Evolutionary conservation across 2,329 filamentous ascomycete species (phyloP), one percentile per base, ranked within the genome.

Genomic region (Endocalyx cinctus): DNA sequence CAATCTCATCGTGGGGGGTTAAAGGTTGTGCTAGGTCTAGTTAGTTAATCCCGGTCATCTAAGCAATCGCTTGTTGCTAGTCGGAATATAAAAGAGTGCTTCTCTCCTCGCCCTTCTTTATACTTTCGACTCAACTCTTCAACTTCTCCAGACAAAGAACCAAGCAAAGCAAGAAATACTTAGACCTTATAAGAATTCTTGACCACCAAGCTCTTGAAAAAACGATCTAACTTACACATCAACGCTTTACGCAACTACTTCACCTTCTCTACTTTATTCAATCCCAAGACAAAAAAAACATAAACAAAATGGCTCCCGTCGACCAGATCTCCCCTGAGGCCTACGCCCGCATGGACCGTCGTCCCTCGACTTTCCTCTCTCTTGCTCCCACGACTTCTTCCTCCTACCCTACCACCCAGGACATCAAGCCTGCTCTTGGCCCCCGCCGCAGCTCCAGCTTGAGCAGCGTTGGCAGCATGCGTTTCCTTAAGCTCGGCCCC

Each of bases 401-500:
- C 37, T 75, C 70, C 16, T 77, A 74, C 59, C 74, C 74, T 28
- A 50, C 56, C 26, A 45, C 56, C 10, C 50, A 58, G 38, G 52
- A 54, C 38, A 47, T 56, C 43, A 57, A 59, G 39, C 48, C 55
- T 20, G 45, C 47, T 14, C 2, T 10, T 6, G 37, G 49, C 27
- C 35, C 57, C 33, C 67, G 73, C 53, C 73, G 76, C 55, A 72
- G 67, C 42, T 75, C 72, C 37, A 74, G 70, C 55, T 55, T 69
- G 43, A 74, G 68, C 64, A 73, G 67, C 54, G 57, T 58, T 42
- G 55, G 63, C 42, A 50, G 51, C 40, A 60, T 63, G 46, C 66
- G 69, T 38, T 73, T 82, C 57, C 69, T 82, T 46, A 80, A 79
- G 66, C 73, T 82, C 37, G 73, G 74, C 16, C 77, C 77, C 20